Base-by-base conservation (phyloP, 2,329 filamentous ascomycete genomes). In the Colletotrichum tropicicola region DNA sequence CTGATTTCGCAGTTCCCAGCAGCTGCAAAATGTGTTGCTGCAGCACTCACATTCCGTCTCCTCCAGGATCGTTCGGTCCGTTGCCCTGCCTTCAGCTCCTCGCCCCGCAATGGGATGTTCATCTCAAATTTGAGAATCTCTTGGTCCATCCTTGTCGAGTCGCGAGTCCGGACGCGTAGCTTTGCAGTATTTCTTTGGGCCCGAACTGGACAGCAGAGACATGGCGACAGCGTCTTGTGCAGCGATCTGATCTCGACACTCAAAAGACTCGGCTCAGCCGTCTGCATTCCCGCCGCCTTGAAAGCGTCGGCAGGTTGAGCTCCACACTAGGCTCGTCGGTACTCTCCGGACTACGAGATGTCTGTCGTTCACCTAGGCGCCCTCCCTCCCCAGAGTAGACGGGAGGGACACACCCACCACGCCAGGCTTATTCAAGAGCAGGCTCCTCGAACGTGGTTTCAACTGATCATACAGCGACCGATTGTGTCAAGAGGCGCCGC, bases 91-190 rank as follows among this genome's bases (percentile, higher is more conserved):
- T 12, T 52, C 39, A 32, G 32, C 15, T n/a, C 51, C 27, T 39
- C 28, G 10, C 15, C 43, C n/a, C n/a, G n/a, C n/a, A n/a, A n/a
- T n/a, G 27, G 19, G 23, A 48, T 21, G 61, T 65, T 65, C 61
- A 55, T 65, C 61, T 49, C 57, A 65, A 28, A 21, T n/a, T 8
- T 17, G 35, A n/a, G n/a, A 17, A 15, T 12, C 54, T 27, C 53
- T 43, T 23, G 59, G 47, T 25, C n/a, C 44, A 62, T 59, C 59
- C 59, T 37, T 59, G 59, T 37, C 54, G 3, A 23, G 21, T 37
- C 37, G 17, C 35, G 44, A 17, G 17, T 27, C 28, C 28, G 30
- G 15, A 51, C 28, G 28, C 44, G 35, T 28, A 12, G 30, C 32
- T 41, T 47, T 28, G n/a, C 28, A 32, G 30, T 17, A 12, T 12